Percentiles rank a stretch among this genome's conserved stretches.
These are phyloP conservation scores for Pulveroboletus frians DNA, from an alignment of 768 basidiomycete genomes.

Conservation along the genomic window DNA sequence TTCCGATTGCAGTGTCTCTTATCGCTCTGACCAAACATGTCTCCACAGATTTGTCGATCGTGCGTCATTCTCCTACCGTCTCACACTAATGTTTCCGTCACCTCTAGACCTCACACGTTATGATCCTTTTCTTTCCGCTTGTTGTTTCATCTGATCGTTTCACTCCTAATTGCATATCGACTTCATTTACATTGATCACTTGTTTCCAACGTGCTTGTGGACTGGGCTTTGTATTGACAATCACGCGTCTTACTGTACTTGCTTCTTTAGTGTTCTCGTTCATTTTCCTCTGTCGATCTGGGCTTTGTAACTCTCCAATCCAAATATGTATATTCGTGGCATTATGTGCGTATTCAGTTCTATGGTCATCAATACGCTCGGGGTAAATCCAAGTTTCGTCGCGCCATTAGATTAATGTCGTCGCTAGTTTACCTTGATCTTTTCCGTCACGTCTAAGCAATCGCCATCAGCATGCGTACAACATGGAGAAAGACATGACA, in stretches of 20 bases:
- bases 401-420: neutral
- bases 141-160: neutral
- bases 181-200: neutral
- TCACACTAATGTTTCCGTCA: neutral
- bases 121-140: neutral
- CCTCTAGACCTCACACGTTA: neutral
- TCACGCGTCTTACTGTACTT: neutral
- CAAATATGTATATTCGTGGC: conserved; percentile 3
- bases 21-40: neutral
- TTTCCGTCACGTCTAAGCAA: conserved; percentile 10
- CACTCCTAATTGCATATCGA: neutral
- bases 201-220: conserved; percentile 1
- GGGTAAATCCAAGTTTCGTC: conserved; percentile 1
- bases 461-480: neutral
- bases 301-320: conserved; percentile 12
- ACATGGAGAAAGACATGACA: neutral
- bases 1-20: neutral
- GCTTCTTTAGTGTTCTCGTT: too few relatives aligned
- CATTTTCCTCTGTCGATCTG: neutral
- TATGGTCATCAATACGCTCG: neutral
- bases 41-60: neutral
- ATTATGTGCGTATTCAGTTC: neutral
- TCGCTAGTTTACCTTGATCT: conserved; percentile 26
- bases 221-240: conserved; percentile 12
- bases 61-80: conserved; percentile 2